Conservation (phyloP, 2,329 filamentous ascomycete species). For the Fusarium odoratissimum region DNA sequence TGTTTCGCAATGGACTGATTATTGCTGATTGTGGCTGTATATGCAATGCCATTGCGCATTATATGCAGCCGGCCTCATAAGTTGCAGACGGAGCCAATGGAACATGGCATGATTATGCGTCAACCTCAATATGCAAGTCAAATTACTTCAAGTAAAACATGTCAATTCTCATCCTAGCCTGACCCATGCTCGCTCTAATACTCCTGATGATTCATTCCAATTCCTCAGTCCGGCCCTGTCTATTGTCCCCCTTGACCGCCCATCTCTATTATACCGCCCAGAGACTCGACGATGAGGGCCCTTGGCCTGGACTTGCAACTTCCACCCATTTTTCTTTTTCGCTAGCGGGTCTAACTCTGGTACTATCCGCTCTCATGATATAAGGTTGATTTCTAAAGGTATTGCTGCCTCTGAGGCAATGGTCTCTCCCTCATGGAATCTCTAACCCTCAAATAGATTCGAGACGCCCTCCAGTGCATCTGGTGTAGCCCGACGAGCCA, state of each 20-base stretch:
- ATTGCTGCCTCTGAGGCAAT: neutral
- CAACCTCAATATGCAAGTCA: neutral
- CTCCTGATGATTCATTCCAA: slow-evolving; percentile 25
- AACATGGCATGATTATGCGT: slow-evolving; percentile 4
- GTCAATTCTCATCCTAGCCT: slow-evolving; percentile 8
- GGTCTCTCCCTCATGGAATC: neutral
- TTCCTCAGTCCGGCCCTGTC: slow-evolving; percentile 25
- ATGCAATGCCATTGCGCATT: slow-evolving; percentile 1
- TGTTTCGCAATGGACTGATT: slow-evolving; percentile 1
- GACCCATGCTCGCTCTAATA: slow-evolving; percentile 42
- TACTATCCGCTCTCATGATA: slow-evolving; percentile 8
- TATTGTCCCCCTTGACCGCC: slow-evolving; percentile 20
- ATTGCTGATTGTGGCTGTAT: neutral
- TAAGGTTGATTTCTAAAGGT: neutral
- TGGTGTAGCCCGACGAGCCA: slow-evolving; percentile 54
- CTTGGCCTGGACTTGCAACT: neutral
- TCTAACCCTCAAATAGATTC: slow-evolving; percentile 58
- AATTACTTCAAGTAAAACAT: neutral
- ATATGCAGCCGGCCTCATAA: slow-evolving; percentile 10
- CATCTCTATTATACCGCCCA: slow-evolving; percentile 10
- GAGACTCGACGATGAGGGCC: neutral
- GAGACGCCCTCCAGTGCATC: slow-evolving; percentile 67
- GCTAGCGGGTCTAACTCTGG: slow-evolving; percentile 3
- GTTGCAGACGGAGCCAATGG: neutral
- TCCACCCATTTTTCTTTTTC: slow-evolving; percentile 24